Evolutionary conservation across 2,329 filamentous ascomycete species (phyloP), one percentile per base, ranked within the genome.

Genomic region (Davidsoniella neocaledoniae): DNA sequence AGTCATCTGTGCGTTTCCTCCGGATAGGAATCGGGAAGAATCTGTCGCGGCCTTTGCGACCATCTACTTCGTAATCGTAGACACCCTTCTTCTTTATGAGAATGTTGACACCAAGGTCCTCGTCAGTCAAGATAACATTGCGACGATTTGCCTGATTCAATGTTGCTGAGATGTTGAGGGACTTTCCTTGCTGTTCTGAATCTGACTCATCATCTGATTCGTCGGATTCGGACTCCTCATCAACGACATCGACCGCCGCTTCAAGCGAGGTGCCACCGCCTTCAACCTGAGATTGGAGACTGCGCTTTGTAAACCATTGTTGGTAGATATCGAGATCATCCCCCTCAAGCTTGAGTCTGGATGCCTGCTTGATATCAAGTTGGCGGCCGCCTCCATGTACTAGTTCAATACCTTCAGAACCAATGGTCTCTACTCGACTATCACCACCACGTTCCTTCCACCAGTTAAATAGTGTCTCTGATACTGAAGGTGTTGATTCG

Each of bases 1-100:
- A 98, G 55, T 95, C 90, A 60, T 96, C 91, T 26, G 74, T 77
- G 46, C 86, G 79, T 61, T 79, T 83, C 58, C 85, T 74, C 47
- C 86, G 79, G 21, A 88, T 77, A 1, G 88, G 77, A 48, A 93
- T 81, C 0, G 91, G 91, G 60, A 95, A 96, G 67, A 94, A 83
- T 54, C 87, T 81, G 61, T 98, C 91, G 49, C 88, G 76, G 2
- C 91, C 91, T 61, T 86, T 93, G 63, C 94, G 95, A 36, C 83
- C 84, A 39, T 86, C 76, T 1, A 95, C 83, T 59, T 95, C 86
- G 57, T 85, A 98, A 63, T 98, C 91, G 61, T 91, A 85, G n/a
- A 93, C 79, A 12, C 82, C 84, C 61, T 88, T 93, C 57, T 84
- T 82, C 57, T 91, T 85, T 39, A 96, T 73, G 8, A 98, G 70